These are phyloP conservation scores for Meyerozyma sp. DNA, from an alignment of 1,139 yeast genomes.

Conservation along the genomic window DNA sequence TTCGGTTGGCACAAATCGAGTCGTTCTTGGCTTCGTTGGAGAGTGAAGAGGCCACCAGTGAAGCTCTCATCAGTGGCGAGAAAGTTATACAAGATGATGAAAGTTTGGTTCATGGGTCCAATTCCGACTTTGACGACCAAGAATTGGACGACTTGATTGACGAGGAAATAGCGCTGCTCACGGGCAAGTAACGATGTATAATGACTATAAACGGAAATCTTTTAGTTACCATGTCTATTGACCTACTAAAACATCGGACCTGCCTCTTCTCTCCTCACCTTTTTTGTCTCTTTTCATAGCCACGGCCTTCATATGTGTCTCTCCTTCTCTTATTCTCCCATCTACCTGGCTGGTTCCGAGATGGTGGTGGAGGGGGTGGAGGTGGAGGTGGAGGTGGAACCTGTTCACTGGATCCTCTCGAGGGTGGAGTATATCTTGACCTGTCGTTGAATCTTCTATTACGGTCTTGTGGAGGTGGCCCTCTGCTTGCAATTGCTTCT, in stretches of 20 bases:
- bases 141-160: constrained; percentile 27
- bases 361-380: constrained; percentile 8
- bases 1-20: constrained; percentile 28
- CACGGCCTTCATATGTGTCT: constrained; percentile 20
- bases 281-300: constrained; percentile 27
- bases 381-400: constrained; percentile 22
- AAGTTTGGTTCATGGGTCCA: background rate
- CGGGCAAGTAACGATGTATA: background rate
- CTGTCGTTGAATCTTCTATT: constrained; percentile 1
- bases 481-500: constrained; percentile 4
- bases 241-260: no score
- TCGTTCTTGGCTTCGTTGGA: constrained; percentile 26
- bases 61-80: no score
- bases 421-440: constrained; percentile 9
- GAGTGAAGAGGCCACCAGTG: constrained; percentile 2
- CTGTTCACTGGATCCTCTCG: constrained; percentile 7
- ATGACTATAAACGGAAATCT: no score
- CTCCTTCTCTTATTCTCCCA: constrained; percentile 20
- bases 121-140: constrained; percentile 8
- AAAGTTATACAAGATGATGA: background rate
- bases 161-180: constrained; percentile 20
- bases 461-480: constrained; percentile 3
- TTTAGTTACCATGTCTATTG: background rate
- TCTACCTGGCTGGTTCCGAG: constrained; percentile 16
- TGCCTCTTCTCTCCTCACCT: constrained; percentile 16